These are phyloP conservation scores for Yamadazyma triangularis DNA, from an alignment of 1,139 yeast genomes.

Conservation along the genomic window DNA sequence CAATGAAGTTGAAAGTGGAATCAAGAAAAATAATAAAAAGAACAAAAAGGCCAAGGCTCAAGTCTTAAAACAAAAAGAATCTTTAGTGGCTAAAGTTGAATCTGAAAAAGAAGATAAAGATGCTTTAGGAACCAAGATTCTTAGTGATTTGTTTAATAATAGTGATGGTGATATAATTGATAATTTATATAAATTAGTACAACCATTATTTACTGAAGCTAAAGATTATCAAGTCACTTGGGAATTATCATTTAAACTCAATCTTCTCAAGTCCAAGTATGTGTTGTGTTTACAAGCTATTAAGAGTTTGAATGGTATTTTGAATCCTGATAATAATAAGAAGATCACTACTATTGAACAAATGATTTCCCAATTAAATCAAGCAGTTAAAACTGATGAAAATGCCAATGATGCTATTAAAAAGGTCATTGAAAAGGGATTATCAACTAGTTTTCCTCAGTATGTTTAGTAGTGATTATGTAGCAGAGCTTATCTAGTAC, in stretches of 20 bases:
- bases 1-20: constrained; percentile 16
- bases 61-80: constrained; percentile 32
- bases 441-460: constrained; percentile 31
- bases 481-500: too few relatives aligned
- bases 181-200: constrained; percentile 23
- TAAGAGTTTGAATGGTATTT: constrained; percentile 31
- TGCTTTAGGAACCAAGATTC: constrained; percentile 42
- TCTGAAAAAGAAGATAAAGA: constrained; percentile 45
- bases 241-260: constrained; percentile 35
- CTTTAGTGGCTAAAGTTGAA: constrained; percentile 37
- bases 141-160: constrained; percentile 23
- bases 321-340: constrained; percentile 14
- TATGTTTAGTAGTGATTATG: too few relatives aligned
- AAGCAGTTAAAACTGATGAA: constrained; percentile 21
- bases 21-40: constrained; percentile 24
- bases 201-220: constrained; percentile 35
- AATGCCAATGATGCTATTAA: constrained; percentile 38
- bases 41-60: constrained; percentile 29
- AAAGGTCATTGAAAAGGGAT: constrained; percentile 42
- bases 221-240: constrained; percentile 29
- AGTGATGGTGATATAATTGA: constrained; percentile 25
- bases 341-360: constrained; percentile 21
- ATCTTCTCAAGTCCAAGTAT: constrained; percentile 39
- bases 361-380: constrained; percentile 22
- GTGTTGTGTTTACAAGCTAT: constrained; percentile 45